Evolutionary conservation across 225 moss, liverwort and hornwort genomes (phyloP).

Genomic region (Climacium dendroides): DNA sequence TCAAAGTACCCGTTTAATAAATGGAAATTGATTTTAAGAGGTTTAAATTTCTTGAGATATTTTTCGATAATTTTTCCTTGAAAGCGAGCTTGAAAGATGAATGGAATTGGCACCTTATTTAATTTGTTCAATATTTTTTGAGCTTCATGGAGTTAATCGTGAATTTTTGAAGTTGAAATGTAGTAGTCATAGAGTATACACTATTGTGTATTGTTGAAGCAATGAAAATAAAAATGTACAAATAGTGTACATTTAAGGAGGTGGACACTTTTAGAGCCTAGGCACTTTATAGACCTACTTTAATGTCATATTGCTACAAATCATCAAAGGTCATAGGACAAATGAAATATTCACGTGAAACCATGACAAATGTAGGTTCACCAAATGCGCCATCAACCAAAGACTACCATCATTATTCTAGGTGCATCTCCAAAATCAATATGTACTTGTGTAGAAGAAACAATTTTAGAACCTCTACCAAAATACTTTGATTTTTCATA

Average conservation of each 20-base stretch:
- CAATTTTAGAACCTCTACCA: too few species aligned
- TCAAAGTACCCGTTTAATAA: not conserved
- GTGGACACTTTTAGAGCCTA: not conserved
- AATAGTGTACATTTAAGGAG: not conserved
- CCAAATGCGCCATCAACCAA: too few species aligned
- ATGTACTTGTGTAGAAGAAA: too few species aligned
- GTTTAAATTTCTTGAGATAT: not conserved
- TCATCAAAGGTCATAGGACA: not conserved
- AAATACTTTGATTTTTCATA: too few species aligned
- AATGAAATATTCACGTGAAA: not conserved
- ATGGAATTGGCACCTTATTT: too few species aligned
- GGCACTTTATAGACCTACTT: too few species aligned
- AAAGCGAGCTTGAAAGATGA: too few species aligned
- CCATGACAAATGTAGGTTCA: not conserved
- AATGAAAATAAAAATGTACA: not conserved
- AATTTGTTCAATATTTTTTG: too few species aligned
- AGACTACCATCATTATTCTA: too few species aligned
- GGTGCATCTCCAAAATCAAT: too few species aligned
- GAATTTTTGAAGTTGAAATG: not conserved
- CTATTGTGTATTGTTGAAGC: not conserved
- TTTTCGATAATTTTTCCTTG: not conserved
- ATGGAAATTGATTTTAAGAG: not conserved
- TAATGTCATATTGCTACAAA: not conserved
- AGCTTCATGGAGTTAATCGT: not conserved
- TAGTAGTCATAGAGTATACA: fast-evolving